A percentile compares a stretch with the other conserved stretches of the same genome.
phyloP scores from a whole-genome alignment of 805 yeast species.

The Schwanniomyces yamadae region DNA sequence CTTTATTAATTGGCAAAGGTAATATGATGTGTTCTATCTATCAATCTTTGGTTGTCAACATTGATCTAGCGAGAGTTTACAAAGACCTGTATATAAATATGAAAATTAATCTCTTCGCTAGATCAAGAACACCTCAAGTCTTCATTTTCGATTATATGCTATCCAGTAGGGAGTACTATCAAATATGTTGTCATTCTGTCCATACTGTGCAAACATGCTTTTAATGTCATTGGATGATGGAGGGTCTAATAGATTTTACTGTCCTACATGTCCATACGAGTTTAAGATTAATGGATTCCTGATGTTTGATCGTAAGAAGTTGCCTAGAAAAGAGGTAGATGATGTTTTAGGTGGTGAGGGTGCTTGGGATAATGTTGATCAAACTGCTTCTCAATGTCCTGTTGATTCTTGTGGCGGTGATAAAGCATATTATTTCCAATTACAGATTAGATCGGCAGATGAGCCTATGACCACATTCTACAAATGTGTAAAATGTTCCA shows the following conservation, averaged over 20 bases:
- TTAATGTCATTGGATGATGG: conserved; percentile 58
- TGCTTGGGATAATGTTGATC: conserved; percentile 99
- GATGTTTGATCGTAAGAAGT: conserved; percentile 78
- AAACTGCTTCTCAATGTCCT: conserved; percentile 91
- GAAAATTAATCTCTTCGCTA: no score
- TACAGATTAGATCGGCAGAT: conserved; percentile 96
- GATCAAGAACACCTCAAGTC: no score
- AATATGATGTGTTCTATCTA: no score
- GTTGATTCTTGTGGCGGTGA: conserved; percentile 79
- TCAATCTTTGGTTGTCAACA: no score
- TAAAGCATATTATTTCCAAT: conserved; percentile 94
- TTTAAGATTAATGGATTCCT: conserved; percentile 83
- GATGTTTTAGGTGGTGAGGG: conserved; percentile 97
- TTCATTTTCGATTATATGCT: no score
- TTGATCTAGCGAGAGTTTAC: no score
- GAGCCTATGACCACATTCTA: conserved; percentile 99
- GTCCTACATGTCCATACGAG: conserved; percentile 94
- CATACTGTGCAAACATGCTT: conserved; percentile 90
- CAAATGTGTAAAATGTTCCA: conserved; percentile 88
- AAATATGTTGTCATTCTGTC: conserved; percentile 91
- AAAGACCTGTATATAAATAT: no score
- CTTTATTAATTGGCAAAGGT: no score
- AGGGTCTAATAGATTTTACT: conserved; percentile 67
- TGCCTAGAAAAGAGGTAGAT: conserved; percentile 88
- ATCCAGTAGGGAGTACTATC: no score